Evolutionary conservation across 139 green algal genomes (phyloP).

Genomic region (Chlorella sp.): DNA sequence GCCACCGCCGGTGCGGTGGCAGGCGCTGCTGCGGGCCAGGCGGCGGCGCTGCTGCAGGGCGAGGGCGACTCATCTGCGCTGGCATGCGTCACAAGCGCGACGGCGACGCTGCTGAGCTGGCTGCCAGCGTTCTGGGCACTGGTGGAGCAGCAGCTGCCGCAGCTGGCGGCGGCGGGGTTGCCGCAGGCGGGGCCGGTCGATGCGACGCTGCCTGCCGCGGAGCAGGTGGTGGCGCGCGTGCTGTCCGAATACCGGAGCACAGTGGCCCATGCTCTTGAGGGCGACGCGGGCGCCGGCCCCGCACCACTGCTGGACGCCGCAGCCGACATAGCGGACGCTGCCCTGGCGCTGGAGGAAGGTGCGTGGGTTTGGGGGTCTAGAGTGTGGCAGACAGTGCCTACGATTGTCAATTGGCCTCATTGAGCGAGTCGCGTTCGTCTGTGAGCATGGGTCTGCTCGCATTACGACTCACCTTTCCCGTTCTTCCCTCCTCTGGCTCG

Average conservation of each 20-base stretch:
- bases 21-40: background rate
- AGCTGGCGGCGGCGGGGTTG: background rate
- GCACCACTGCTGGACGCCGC: background rate
- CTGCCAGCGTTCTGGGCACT: slow-evolving; percentile 13
- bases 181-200: slow-evolving; percentile 6
- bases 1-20: background rate
- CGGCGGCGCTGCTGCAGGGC: background rate
- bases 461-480: no score
- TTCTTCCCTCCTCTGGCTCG: no score
- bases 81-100: background rate
- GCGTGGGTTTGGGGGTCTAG: no score
- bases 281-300: background rate
- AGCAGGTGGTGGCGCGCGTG: background rate
- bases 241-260: slow-evolving; percentile 3
- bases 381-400: no score
- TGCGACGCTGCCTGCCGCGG: background rate
- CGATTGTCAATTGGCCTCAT: no score
- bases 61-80: no score
- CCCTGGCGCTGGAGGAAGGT: no score
- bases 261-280: background rate
- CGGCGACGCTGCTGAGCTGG: slow-evolving; percentile 1
- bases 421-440: no score
- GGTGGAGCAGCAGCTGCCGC: slow-evolving; percentile 14
- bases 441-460: no score
- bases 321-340: background rate